Base-by-base conservation (phyloP, 495 filamentous ascomycete species). In the Hyphodiscus hymeniophilus region DNA sequence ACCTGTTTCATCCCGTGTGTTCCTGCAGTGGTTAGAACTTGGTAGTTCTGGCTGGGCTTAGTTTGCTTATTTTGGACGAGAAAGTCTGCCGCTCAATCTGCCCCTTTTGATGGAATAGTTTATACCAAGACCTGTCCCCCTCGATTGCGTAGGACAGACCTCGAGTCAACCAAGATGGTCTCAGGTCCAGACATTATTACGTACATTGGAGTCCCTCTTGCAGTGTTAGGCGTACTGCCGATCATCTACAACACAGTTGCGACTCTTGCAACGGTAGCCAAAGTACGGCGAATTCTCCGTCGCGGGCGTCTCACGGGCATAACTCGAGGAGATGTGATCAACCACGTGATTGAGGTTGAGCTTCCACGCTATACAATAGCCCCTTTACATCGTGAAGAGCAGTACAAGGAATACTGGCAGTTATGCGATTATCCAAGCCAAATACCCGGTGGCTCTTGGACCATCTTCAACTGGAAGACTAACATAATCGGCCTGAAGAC, bases 321-420 rank as follows among this genome's bases (percentile, higher is more conserved):
- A 33, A 81, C 77, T 22, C 71, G 79, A 46, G 73, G 71, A 58
- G 76, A 79, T 50, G 69, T 82, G 3, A 71, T 83, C 38, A 79
- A 80, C 49, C 73, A 77, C 45, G 70, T 82, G 24, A 77, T 84
- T 45, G 79, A 84, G 52, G 74, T 84, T 12, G 79, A 82, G 50
- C 64, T 84, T 31, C 79, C 79, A 2, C 70, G 79, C 2, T 77
- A 79, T 41, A 79, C 72, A 16, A 78, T 83, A 22, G 72, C 71
- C 11, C 79, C 81, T 0, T 67, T 73, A 46, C 71, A 81, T 44
- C 69, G 79, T 4, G 70, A 70, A 33, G 65, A 70, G 47, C 61
- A 73, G 20, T 58, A 62, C 1, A 62, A 64, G 10, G 62, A 74
- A 35, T 84, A 83, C 56, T 84, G 79, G 74, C 60, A 61, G 3